A percentile compares a stretch with the other conserved stretches of the same genome.
These are phyloP conservation scores for Botrytis byssoidea DNA, from an alignment of 2,329 filamentous ascomycete species.

Conservation along the genomic window DNA sequence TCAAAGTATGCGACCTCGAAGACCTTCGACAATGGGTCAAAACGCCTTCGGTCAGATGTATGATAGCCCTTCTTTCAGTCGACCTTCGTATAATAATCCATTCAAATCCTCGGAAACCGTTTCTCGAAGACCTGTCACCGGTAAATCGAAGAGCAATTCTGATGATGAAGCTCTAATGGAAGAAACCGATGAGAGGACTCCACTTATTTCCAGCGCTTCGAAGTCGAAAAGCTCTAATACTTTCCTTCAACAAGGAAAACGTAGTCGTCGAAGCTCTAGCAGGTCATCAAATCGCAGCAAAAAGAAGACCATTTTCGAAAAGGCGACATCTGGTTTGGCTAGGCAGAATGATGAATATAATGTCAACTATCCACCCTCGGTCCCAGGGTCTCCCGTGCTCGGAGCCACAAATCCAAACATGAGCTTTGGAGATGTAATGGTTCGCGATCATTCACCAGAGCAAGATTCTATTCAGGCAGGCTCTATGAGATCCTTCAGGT, in stretches of 20 bases:
- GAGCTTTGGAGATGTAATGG: constrained; percentile 67
- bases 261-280: constrained; percentile 35
- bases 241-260: constrained; percentile 28
- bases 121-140: constrained; percentile 32
- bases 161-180: constrained; percentile 52
- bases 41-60: constrained; percentile 40
- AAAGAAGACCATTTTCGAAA: constrained; percentile 37
- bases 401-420: constrained; percentile 51
- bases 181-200: constrained; percentile 51
- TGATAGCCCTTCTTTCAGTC: constrained; percentile 38
- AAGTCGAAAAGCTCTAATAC: constrained; percentile 39
- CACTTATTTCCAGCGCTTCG: constrained; percentile 50
- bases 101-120: constrained; percentile 34
- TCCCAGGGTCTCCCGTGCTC: constrained; percentile 60
- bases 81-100: constrained; percentile 38
- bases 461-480: constrained; percentile 25
- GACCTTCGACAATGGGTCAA: constrained; percentile 50
- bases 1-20: constrained; percentile 59
- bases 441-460: constrained; percentile 56
- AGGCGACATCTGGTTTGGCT: constrained; percentile 27
- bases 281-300: constrained; percentile 48
- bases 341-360: constrained; percentile 52
- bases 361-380: constrained; percentile 67
- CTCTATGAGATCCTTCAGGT: constrained; percentile 27
- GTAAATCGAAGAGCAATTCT: constrained; percentile 37